These are phyloP conservation scores for Glycine tomentella DNA, from an alignment of 306 rosid species.

Conservation along the genomic window DNA sequence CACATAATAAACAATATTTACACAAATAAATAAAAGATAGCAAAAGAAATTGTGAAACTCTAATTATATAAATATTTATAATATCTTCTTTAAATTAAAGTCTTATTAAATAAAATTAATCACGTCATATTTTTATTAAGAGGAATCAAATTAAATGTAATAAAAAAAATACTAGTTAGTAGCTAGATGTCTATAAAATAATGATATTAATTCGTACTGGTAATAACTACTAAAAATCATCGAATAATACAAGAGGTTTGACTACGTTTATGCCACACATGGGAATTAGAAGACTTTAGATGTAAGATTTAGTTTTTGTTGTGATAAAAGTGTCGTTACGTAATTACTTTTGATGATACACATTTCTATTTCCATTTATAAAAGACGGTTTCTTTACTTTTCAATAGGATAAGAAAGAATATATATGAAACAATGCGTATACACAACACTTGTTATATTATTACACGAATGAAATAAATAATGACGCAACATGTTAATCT, in stretches of 20 bases:
- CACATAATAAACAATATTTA: no score
- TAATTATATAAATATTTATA: no score
- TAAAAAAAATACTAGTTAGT: no score
- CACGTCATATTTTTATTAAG: background rate
- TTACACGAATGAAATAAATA: slow-evolving; percentile 6
- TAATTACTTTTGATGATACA: slow-evolving; percentile 16
- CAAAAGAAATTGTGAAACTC: no score
- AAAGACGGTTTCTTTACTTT: slow-evolving; percentile 33
- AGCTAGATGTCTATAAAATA: no score
- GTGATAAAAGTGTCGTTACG: slow-evolving; percentile 25
- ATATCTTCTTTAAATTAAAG: no score
- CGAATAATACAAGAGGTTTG: background rate
- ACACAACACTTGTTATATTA: background rate
- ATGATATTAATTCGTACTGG: no score
- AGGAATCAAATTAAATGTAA: background rate
- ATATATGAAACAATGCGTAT: background rate
- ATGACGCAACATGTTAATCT: slow-evolving; percentile 5
- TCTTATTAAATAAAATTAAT: background rate
- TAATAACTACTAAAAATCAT: background rate
- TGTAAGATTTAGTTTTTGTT: background rate
- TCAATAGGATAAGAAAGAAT: slow-evolving; percentile 34
- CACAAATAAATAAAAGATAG: no score
- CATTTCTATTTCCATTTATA: slow-evolving; percentile 11
- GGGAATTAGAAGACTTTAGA: background rate
- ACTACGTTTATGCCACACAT: background rate